Evolutionary conservation across 2,329 filamentous ascomycete species (phyloP), one percentile per base, ranked within the genome.

Genomic region (Trichoderma guizhouense): DNA sequence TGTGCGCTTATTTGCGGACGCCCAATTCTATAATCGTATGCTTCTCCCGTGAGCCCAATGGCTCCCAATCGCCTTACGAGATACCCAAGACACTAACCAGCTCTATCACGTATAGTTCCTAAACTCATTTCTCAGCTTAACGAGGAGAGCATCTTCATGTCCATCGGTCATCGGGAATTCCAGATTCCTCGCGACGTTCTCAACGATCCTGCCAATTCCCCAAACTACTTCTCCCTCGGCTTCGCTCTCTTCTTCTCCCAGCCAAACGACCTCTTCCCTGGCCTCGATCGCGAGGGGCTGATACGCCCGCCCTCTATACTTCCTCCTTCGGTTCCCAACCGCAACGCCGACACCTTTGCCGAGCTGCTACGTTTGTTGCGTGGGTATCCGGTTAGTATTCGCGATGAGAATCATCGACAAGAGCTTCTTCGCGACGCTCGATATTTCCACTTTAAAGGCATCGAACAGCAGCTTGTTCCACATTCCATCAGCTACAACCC

Each of bases 151-250:
- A 97, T 98, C 78, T 97, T 95, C 84, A 94, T 97, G 77, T 92
- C 93, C 73, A 95, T 98, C 77, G 95, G 95, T 72, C 90, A 93
- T 76, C 89, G 88, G 72, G 90, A 96, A 77, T 98, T 98, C 82
- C 92, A 94, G 79, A 95, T 98, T 75, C 93, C 95, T 2, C 92
- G 94, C 74, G 93, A 97, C 76, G 86, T 97, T 73, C 97, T 98
- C 81, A 91, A 89, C 34, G 88, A 89, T 43, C 93, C 94, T 1
- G 95, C 95, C 30, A 95, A 98, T 82, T 91, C 90, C n/a, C 95
- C 95, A 14, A 98, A 98, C 81, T 98, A 94, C 86, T 98, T 98
- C 85, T 92, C 94, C 0, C 88, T 98, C 4, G 95, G 95, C 72
- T 97, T 97, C 78, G 92, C 91, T 47, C 89, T 93, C 76, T 97